Base-by-base conservation (phyloP, 2,329 filamentous ascomycete species). In the Sordariomycetes sp. region DNA sequence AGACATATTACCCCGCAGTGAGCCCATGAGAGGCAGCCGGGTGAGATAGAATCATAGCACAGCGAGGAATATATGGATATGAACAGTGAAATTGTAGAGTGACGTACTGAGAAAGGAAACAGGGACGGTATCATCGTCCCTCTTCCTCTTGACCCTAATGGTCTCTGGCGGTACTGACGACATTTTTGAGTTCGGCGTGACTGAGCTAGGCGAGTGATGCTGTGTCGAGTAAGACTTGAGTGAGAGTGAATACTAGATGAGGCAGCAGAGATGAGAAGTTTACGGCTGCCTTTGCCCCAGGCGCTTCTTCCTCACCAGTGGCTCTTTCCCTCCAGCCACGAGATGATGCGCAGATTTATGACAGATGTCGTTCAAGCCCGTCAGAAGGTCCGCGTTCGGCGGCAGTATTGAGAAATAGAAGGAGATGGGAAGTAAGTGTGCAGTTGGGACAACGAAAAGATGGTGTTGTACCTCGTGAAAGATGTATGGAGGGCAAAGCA, bases 121-220 rank as follows among this genome's bases (percentile, higher is more conserved):
- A 3, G 79, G 77, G 13, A 71, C 69, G 13, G 45, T 56, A 59
- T 79, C 75, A 17, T 76, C 77, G 55, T 74, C 75, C 48, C 78
- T 76, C 69, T 83, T 83, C 64, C 80, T 79, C 73, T 83, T 83
- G 62, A 84, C 76, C 58, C 78, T 76, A 67, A 84, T 83, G 54
- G 79, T 69, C 60, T 80, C 75, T 28, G 80, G 80, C 25, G 80
- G 80, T 3, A 80, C 69, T 54, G 79, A 80, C 79, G 82, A 82
- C n/a, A 20, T 24, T 35, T 35, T 55, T 52, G 57, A 34, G 36
- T n/a, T 12, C n/a, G 15, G 39, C 13, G 17, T n/a, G 39, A 45
- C 39, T n/a, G 39, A n/a, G 28, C 28, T 32, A 8, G 28, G 28
- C 28, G 28, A 32, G 28, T 32, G 8, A 32, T 8, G 8, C 28